phyloP scores from a whole-genome alignment of 345 rosid species.

The Gossypium mustelinum region DNA sequence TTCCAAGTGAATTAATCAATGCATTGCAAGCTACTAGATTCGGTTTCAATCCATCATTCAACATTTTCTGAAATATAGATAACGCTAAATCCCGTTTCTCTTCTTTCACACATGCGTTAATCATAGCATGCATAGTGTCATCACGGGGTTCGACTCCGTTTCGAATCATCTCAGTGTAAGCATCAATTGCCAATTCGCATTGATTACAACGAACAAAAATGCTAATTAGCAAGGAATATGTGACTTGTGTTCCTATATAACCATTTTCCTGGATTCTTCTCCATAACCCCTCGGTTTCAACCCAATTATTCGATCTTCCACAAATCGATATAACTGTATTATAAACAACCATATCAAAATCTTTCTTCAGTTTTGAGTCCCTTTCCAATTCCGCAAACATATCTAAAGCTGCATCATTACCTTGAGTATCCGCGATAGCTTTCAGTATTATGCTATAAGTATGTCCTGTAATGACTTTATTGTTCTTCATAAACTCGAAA shows the following conservation, averaged over 20 bases:
- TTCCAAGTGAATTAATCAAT: conserved; percentile 61
- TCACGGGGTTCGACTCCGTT: conserved; percentile 40
- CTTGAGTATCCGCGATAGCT: conserved; percentile 47
- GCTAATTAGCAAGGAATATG: conserved; percentile 62
- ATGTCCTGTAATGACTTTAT: conserved; percentile 49
- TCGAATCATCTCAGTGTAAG: conserved; percentile 60
- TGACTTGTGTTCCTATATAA: conserved; percentile 48
- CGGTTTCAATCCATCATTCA: conserved; percentile 46
- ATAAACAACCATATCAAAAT: conserved; percentile 60
- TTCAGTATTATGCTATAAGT: conserved; percentile 63
- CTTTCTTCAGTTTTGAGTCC: conserved; percentile 25
- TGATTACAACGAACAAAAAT: conserved; percentile 64
- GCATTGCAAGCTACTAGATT: conserved; percentile 66
- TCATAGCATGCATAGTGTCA: conserved; percentile 57
- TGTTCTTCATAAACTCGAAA: conserved; percentile 50
- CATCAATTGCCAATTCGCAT: conserved; percentile 60
- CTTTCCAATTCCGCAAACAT: conserved; percentile 50
- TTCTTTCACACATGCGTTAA: conserved; percentile 56
- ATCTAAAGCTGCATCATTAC: conserved; percentile 52
- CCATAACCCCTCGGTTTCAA: conserved; percentile 60
- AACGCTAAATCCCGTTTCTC: conserved; percentile 58
- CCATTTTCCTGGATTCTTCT: conserved; percentile 54
- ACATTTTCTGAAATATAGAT: conserved; percentile 47
- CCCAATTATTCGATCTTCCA: conserved; percentile 50
- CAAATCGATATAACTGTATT: conserved; percentile 72